Evolutionary conservation across 2,329 filamentous ascomycete species (phyloP).

Genomic region (Colletotrichum orbiculare): DNA sequence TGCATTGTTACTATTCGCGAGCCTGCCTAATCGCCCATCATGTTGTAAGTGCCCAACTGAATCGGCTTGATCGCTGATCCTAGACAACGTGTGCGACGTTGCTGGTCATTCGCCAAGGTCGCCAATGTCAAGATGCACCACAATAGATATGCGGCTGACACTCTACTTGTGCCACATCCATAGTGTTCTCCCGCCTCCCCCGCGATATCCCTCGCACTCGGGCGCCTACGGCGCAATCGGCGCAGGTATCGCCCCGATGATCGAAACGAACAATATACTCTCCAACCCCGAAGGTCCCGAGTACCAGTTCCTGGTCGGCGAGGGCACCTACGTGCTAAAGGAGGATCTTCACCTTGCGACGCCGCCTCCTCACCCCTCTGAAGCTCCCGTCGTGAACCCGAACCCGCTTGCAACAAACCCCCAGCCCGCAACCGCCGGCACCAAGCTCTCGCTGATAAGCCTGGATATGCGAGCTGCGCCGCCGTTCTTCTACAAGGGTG

Average conservation of each 20-base stretch:
- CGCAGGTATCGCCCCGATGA: conserved; percentile 76
- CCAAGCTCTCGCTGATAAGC: conserved; percentile 82
- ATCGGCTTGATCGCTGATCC: not conserved
- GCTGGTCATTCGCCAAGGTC: not conserved
- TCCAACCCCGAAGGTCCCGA: conserved; percentile 83
- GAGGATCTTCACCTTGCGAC: conserved; percentile 94
- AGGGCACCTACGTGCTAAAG: conserved; percentile 93
- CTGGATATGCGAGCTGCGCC: conserved; percentile 71
- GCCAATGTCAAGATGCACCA: no score
- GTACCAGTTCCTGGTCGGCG: conserved; percentile 90
- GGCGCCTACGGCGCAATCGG: conserved; percentile 79
- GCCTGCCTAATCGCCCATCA: conserved; percentile 19
- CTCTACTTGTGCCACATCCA: conserved; percentile 21
- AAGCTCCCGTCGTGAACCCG: conserved; percentile 85
- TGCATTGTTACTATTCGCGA: not conserved
- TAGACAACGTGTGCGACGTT: conserved; percentile 2
- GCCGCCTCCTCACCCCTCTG: conserved; percentile 93
- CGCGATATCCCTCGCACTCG: conserved; percentile 81
- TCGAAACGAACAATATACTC: conserved; percentile 94
- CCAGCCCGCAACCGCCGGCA: conserved; percentile 84
- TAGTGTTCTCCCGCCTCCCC: conserved; percentile 87
- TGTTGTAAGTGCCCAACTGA: conserved; percentile 30
- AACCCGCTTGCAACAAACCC: conserved; percentile 91
- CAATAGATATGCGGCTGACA: conserved; percentile 12
- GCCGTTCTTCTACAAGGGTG: conserved; percentile 65